Evolutionary conservation across 2,329 filamentous ascomycete species (phyloP).

Genomic region (Aspergillus unguis): DNA sequence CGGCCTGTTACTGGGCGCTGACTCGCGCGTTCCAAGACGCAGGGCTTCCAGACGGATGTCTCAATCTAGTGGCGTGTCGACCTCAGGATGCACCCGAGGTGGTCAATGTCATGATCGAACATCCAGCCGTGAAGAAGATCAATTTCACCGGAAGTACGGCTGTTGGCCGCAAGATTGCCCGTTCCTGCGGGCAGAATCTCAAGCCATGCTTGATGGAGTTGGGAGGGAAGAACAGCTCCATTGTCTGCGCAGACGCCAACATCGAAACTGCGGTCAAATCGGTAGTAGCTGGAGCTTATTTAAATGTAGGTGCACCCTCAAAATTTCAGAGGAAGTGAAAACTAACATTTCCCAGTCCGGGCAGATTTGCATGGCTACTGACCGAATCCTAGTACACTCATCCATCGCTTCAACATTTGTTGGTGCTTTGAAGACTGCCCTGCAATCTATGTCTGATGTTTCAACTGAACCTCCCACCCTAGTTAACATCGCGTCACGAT

Average conservation of each 20-base stretch:
- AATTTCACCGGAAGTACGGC: slow-evolving; percentile 47
- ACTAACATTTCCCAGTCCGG: slow-evolving; percentile 47
- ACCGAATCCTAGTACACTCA: slow-evolving; percentile 64
- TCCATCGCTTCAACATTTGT: slow-evolving; percentile 53
- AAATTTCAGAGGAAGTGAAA: neutral
- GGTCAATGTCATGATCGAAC: slow-evolving; percentile 37
- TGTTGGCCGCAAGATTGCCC: slow-evolving; percentile 44
- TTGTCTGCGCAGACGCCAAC: slow-evolving; percentile 76
- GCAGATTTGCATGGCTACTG: slow-evolving; percentile 81
- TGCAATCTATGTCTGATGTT: slow-evolving; percentile 32
- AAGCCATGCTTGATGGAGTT: slow-evolving; percentile 68
- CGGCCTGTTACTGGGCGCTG: slow-evolving; percentile 46
- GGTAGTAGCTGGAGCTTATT: slow-evolving; percentile 32
- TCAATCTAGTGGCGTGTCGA: slow-evolving; percentile 39
- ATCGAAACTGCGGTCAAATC: slow-evolving; percentile 56
- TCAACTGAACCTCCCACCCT: slow-evolving; percentile 38
- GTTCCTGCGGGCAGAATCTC: slow-evolving; percentile 37
- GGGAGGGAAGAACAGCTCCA: slow-evolving; percentile 74
- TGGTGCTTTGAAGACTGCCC: slow-evolving; percentile 45
- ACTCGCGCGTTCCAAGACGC: slow-evolving; percentile 39
- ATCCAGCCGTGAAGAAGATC: slow-evolving; percentile 39
- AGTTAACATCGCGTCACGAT: slow-evolving; percentile 44
- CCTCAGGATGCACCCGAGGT: slow-evolving; percentile 35
- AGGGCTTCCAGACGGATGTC: slow-evolving; percentile 41
- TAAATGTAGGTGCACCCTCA: slow-evolving; percentile 25